These are phyloP conservation scores for Leptosphaerulina australis DNA, from an alignment of 2,329 filamentous ascomycete species.

Conservation along the genomic window DNA sequence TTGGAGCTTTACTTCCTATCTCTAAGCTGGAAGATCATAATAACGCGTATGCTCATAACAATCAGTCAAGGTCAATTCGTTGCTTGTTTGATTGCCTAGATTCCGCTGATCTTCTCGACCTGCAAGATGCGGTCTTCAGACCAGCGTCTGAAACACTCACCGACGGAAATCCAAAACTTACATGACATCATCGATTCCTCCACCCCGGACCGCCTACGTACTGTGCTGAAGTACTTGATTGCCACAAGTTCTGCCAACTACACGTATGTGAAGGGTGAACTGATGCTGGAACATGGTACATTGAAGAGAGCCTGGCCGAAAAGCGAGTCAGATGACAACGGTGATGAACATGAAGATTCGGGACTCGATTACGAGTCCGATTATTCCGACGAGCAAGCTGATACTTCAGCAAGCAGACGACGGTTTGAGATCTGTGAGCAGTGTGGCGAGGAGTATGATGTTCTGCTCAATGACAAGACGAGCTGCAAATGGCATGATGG, in stretches of 20 bases:
- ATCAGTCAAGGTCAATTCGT: no score
- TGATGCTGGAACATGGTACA: not conserved
- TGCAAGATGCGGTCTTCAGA: not conserved
- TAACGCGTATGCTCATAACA: no score
- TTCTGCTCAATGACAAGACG: slow-evolving; percentile 19
- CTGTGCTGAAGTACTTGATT: slow-evolving; percentile 10
- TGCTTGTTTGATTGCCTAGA: no score
- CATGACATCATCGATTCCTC: slow-evolving; percentile 15
- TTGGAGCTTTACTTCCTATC: no score
- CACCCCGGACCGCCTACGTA: slow-evolving; percentile 6
- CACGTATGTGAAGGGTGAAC: not conserved
- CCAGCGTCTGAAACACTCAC: not conserved
- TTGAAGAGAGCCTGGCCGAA: slow-evolving; percentile 2
- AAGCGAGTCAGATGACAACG: not conserved
- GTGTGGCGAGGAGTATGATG: slow-evolving; percentile 33
- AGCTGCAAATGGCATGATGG: slow-evolving; percentile 30
- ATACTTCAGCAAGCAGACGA: slow-evolving; percentile 7
- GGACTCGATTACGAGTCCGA: slow-evolving; percentile 1
- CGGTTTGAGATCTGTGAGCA: slow-evolving; percentile 28
- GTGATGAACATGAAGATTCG: not conserved
- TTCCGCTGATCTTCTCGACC: no score
- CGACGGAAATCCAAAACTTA: slow-evolving; percentile 3
- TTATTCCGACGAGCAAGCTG: slow-evolving; percentile 6
- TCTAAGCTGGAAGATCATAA: no score
- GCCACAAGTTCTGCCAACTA: not conserved